Evolutionary conservation across 768 basidiomycete genomes (phyloP), one percentile per base, ranked within the genome.

Genomic region (Cantharellus anzutake): DNA sequence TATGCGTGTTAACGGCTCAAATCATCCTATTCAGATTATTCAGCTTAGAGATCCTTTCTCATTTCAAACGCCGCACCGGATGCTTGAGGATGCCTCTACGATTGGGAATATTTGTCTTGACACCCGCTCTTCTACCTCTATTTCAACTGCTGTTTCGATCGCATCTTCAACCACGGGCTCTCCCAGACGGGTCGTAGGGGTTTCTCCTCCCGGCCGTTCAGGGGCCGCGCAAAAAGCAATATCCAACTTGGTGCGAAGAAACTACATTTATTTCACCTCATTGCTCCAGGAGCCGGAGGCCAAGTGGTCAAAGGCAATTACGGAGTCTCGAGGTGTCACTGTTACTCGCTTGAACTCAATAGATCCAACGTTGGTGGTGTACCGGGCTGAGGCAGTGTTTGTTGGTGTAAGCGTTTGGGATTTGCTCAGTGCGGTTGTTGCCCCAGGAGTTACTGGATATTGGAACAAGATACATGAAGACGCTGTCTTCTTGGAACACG

Each of bases 181-280:
- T n/a, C 51, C 35, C 59, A 41, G 60, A 48, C 20, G 50, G 3
- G 37, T 38, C 20, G 20, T 16, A 58, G 57, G 20, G 5, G 34
- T 16, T 34, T 35, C 14, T 39, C 1, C 42, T 60, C 29, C 35
- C 55, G 52, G 52, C n/a, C 80, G 68, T 7, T 71, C 75, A 34
- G 71, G 78, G 3, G 78, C 78, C 1, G 84, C 80, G 3, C 83
- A 89, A 63, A 89, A 91, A 68, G 80, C 83, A 2, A 85, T 98
- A n/a, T 67, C 86, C 14, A 82, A 87, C 3, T 76, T 91, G 63
- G 87, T 97, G 29, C 80, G 83, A 66, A 77, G 96, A 61, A 94
- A 88, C 69, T 99, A 99, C 66, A 97, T 98, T 58, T 97, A 98
- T 70, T 98, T 99, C 69, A 93, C 93, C 1, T 96, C 93, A 0